phyloP scores from a whole-genome alignment of 2,329 filamentous ascomycete genomes.

The Didymella pinodella region DNA sequence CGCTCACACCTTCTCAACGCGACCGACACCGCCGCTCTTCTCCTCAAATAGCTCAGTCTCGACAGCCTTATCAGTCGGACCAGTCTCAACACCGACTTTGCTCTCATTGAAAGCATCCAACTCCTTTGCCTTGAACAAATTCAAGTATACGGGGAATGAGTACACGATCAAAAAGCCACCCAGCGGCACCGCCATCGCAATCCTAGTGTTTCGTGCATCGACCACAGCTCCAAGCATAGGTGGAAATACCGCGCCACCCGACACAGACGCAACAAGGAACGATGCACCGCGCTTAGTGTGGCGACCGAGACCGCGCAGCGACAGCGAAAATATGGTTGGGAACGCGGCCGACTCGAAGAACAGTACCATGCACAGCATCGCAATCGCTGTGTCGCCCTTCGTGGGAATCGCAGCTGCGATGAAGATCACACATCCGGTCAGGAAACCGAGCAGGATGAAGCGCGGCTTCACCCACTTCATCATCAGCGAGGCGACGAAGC shows the following conservation, averaged over 20 bases:
- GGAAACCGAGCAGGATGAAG: constrained; percentile 61
- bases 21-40: constrained; percentile 23
- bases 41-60: constrained; percentile 21
- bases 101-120: constrained; percentile 35
- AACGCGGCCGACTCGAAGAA: constrained; percentile 60
- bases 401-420: constrained; percentile 59
- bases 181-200: constrained; percentile 41
- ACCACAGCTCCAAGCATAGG: constrained; percentile 41
- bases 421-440: constrained; percentile 61
- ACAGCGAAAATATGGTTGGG: constrained; percentile 42
- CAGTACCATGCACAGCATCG: constrained; percentile 60
- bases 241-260: constrained; percentile 38
- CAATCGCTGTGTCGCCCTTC: constrained; percentile 49
- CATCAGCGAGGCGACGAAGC: constrained; percentile 62
- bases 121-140: constrained; percentile 40
- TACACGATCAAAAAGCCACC: constrained; percentile 40
- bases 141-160: constrained; percentile 40
- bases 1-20: constrained; percentile 17
- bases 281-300: constrained; percentile 41
- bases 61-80: constrained; percentile 4
- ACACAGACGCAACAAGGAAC: constrained; percentile 36
- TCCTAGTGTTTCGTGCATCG: constrained; percentile 31
- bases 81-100: constrained; percentile 23
- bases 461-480: constrained; percentile 64
- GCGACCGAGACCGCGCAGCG: constrained; percentile 35